Conservation (phyloP, 805 yeast species). For the Clavispora santaluciae region DNA sequence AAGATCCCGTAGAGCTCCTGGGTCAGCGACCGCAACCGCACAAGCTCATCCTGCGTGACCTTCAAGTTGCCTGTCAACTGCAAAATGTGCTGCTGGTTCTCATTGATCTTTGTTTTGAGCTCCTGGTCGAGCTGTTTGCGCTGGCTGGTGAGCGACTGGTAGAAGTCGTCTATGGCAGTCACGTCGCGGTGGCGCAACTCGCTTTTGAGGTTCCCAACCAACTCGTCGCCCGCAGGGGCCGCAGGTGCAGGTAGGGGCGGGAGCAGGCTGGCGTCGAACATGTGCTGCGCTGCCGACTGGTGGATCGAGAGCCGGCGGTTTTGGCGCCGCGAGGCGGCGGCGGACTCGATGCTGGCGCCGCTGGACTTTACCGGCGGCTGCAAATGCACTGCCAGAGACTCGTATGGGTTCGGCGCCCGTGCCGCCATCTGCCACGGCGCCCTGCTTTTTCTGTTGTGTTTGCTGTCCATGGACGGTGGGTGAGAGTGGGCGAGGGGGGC, state of each 20-base stretch:
- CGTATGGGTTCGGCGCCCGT: constrained; percentile 6
- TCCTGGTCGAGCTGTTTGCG: constrained; percentile 49
- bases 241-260: constrained; percentile 12
- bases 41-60: constrained; percentile 60
- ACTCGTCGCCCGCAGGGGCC: constrained; percentile 21
- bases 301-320: constrained; percentile 17
- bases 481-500: neutral
- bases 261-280: constrained; percentile 7
- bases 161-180: constrained; percentile 65
- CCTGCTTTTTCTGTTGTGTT: constrained; percentile 35
- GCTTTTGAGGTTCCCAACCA: constrained; percentile 16
- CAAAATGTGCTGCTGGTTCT: constrained; percentile 58
- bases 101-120: constrained; percentile 53
- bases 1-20: constrained; percentile 57
- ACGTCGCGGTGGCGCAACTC: constrained; percentile 65
- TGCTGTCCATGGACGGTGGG: constrained; percentile 24
- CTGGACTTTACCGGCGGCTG: neutral
- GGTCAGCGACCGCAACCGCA: constrained; percentile 55
- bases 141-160: constrained; percentile 47
- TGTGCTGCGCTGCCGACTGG: constrained; percentile 11
- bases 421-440: constrained; percentile 37
- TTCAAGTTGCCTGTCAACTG: constrained; percentile 57
- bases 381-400: constrained; percentile 1
- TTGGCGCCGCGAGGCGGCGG: constrained; percentile 10
- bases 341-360: constrained; percentile 4